Evolutionary conservation across 495 filamentous ascomycete species (phyloP).

Genomic region (Mytilinidion resinicola): DNA sequence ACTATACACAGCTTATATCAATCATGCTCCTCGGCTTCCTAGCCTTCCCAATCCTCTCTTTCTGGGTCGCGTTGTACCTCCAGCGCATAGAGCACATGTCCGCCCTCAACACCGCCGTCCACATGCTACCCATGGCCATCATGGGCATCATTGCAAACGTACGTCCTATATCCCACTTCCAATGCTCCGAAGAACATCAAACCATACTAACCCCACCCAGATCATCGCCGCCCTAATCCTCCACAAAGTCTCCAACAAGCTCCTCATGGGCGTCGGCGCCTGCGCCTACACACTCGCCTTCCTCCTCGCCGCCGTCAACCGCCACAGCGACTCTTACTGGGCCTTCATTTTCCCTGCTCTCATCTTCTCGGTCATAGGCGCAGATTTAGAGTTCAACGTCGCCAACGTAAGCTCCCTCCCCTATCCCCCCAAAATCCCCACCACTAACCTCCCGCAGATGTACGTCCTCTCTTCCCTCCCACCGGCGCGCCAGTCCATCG

Average conservation of each 20-base stretch:
- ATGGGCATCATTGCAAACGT: slow-evolving; percentile 34
- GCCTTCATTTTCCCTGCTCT: slow-evolving; percentile 36
- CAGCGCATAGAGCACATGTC: slow-evolving; percentile 37
- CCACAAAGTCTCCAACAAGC: slow-evolving; percentile 38
- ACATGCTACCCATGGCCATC: slow-evolving; percentile 36
- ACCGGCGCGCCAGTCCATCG: slow-evolving; percentile 33
- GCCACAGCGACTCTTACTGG: slow-evolving; percentile 34
- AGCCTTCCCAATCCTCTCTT: slow-evolving; percentile 34
- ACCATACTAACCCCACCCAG: slow-evolving; percentile 5
- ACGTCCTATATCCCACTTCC: background rate
- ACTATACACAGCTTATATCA: slow-evolving; percentile 17
- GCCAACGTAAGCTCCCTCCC: slow-evolving; percentile 43
- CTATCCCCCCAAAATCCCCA: background rate
- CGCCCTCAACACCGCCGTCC: slow-evolving; percentile 31
- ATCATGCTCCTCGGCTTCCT: slow-evolving; percentile 34
- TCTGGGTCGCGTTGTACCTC: slow-evolving; percentile 53
- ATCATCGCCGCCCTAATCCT: slow-evolving; percentile 35
- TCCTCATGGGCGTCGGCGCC: slow-evolving; percentile 35
- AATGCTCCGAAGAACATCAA: background rate
- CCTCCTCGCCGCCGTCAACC: slow-evolving; percentile 32
- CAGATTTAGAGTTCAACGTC: slow-evolving; percentile 52
- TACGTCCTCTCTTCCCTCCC: slow-evolving; percentile 40
- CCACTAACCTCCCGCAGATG: slow-evolving; percentile 29
- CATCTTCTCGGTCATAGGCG: slow-evolving; percentile 34
- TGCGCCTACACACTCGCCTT: slow-evolving; percentile 31